Evolutionary conservation across 1,139 yeast species (phyloP), one percentile per base, ranked within the genome.

Genomic region (Saccharomyces hybrid): DNA sequence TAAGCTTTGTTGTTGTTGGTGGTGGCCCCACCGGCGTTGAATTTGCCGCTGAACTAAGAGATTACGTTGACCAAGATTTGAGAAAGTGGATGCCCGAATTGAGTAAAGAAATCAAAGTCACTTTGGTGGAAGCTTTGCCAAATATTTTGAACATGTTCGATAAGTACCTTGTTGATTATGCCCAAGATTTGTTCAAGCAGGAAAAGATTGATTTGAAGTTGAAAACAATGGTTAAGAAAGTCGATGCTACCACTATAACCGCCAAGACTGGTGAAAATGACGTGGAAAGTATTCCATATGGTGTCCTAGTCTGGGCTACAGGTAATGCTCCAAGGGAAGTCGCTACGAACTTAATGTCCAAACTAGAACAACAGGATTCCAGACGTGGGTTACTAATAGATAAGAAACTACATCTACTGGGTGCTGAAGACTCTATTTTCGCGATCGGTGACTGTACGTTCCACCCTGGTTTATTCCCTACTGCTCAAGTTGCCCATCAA

Each of bases 11-110:
- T 57, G 93, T 89, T 58, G 95, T 91, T 61, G 96, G 96, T 64
- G 96, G 96, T 71, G 96, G 96, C 60, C 96, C 97, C 68, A 90
- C 96, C 54, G 97, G 97, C 74, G 96, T 90, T 59, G 97, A 90
- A 73, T 87, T 88, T 67, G 96, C 96, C 62, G 97, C 96, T 67
- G 97, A 91, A 74, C 75, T 91, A 65, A 95, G 88, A 73, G 98
- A 91, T 73, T 91, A 88, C 73, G 86, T 90, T 62, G 95, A 88
- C 72, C 95, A 89, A 73, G 97, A 91, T 72, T 78, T 91, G 75
- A 77, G 76, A 65, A 86, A 84, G 73, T 88, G 95, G 95, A 84
- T 87, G 76, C 97, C 97, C 51, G 88, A 81, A 66, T 81, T 90
- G 63, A 84, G 90, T 61, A 76, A 78, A 66, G 96, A 91, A 69